Conservation (phyloP, 306 rosid genomes). For the Cyamopsis tetragonoloba region DNA sequence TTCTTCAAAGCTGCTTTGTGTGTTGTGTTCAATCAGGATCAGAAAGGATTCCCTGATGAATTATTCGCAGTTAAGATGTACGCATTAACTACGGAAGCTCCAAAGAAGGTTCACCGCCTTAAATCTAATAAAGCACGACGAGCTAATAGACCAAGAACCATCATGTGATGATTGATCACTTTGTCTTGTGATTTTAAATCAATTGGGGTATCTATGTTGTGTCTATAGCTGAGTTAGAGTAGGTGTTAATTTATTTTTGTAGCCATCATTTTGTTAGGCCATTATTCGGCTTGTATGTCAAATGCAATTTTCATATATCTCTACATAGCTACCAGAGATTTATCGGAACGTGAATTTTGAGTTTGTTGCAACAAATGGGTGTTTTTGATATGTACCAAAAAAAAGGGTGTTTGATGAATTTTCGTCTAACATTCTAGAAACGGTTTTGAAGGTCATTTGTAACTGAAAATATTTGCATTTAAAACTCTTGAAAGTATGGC, state of each 20-base stretch:
- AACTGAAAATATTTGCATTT: too few relatives aligned
- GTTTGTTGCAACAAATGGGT: too few relatives aligned
- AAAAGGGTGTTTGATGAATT: too few relatives aligned
- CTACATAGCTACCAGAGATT: background rate
- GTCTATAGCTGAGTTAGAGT: background rate
- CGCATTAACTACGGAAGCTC: conserved; percentile 64
- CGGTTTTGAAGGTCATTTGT: background rate
- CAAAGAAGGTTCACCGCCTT: conserved; percentile 50
- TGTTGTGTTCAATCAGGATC: conserved; percentile 62
- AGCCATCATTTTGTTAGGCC: background rate
- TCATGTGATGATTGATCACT: conserved; percentile 57
- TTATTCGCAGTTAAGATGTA: conserved; percentile 91
- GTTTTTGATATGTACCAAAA: background rate
- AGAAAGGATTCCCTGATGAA: conserved; percentile 70
- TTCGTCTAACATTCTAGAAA: background rate
- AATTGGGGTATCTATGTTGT: conserved; percentile 3
- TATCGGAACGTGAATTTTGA: background rate
- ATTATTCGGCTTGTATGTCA: background rate
- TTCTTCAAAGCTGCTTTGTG: background rate
- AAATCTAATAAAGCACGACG: conserved; percentile 55
- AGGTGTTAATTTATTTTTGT: background rate
- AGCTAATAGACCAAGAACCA: conserved; percentile 71
- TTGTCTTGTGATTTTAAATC: background rate
- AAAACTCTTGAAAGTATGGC: too few relatives aligned
- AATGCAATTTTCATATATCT: background rate